Conservation (phyloP, 1,284 basidiomycete genomes). For the Sanghuangporus baumii region DNA sequence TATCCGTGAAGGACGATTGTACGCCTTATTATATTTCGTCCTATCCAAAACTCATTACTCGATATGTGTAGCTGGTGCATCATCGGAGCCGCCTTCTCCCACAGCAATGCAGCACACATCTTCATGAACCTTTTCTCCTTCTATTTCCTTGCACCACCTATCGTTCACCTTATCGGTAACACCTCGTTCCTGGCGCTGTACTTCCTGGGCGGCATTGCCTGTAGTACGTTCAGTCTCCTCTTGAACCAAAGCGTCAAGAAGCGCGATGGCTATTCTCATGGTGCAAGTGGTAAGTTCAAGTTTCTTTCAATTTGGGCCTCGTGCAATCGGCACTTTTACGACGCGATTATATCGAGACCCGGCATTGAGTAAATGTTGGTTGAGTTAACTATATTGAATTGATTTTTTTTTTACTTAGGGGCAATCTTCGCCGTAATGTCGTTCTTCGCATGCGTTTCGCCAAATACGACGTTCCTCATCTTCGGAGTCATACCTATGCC, state of each 20-base stretch:
- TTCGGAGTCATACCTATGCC: slow-evolving; percentile 83
- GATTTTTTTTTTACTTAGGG: slow-evolving; percentile 33
- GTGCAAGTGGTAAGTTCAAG: slow-evolving; percentile 61
- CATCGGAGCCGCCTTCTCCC: slow-evolving; percentile 73
- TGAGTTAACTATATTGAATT: background rate
- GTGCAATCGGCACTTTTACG: background rate
- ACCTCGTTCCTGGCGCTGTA: slow-evolving; percentile 72
- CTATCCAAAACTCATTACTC: slow-evolving; percentile 3
- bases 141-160: slow-evolving; percentile 72
- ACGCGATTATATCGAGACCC: background rate
- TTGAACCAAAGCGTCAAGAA: slow-evolving; percentile 46
- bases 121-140: slow-evolving; percentile 77
- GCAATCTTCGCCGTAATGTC: slow-evolving; percentile 73
- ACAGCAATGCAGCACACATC: slow-evolving; percentile 58
- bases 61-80: slow-evolving; percentile 67
- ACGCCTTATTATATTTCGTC: slow-evolving; percentile 24
- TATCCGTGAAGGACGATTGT: slow-evolving; percentile 66
- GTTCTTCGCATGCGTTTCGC: slow-evolving; percentile 66
- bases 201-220: slow-evolving; percentile 65
- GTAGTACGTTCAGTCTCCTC: slow-evolving; percentile 52
- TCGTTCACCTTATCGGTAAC: slow-evolving; percentile 66
- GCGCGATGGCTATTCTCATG: slow-evolving; percentile 49
- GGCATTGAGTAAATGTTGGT: background rate
- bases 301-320: background rate
- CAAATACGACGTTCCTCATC: slow-evolving; percentile 65